These are phyloP conservation scores for Dactylonectria estremocensis DNA, from an alignment of 2,329 filamentous ascomycete genomes.

Conservation along the genomic window DNA sequence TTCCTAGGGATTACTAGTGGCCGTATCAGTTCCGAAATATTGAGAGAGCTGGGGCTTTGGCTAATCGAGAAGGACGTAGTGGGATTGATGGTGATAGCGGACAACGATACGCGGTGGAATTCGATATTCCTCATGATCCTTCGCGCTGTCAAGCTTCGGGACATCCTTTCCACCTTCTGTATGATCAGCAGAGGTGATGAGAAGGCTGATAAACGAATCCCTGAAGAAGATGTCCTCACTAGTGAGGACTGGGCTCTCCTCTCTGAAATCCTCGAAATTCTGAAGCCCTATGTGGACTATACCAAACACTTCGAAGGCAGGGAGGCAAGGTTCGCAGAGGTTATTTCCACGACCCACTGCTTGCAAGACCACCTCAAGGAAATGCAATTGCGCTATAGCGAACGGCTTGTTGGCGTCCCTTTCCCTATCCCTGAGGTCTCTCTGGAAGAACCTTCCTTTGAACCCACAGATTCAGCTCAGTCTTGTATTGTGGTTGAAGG, in stretches of 20 bases:
- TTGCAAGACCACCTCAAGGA: background rate
- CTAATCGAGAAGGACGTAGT: background rate
- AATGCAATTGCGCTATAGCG: background rate
- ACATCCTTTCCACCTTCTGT: background rate
- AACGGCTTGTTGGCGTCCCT: background rate
- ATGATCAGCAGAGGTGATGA: background rate
- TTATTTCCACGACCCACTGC: background rate
- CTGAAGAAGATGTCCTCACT: background rate
- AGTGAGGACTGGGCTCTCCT: background rate
- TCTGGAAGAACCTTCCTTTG: background rate
- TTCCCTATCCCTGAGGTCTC: background rate
- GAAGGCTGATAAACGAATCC: background rate
- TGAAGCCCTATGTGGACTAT: background rate
- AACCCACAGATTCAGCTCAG: background rate
- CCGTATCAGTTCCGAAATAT: background rate
- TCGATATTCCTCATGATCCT: constrained; percentile 7
- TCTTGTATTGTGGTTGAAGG: background rate
- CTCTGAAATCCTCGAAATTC: background rate
- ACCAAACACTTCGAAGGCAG: background rate
- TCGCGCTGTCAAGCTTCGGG: background rate
- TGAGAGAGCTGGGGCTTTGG: background rate
- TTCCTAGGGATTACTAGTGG: background rate
- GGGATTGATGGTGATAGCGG: background rate
- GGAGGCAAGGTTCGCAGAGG: background rate
- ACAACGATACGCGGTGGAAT: background rate